phyloP scores from a whole-genome alignment of 371 early-diverging fungal species.

The Blastocladiella emersonii region DNA sequence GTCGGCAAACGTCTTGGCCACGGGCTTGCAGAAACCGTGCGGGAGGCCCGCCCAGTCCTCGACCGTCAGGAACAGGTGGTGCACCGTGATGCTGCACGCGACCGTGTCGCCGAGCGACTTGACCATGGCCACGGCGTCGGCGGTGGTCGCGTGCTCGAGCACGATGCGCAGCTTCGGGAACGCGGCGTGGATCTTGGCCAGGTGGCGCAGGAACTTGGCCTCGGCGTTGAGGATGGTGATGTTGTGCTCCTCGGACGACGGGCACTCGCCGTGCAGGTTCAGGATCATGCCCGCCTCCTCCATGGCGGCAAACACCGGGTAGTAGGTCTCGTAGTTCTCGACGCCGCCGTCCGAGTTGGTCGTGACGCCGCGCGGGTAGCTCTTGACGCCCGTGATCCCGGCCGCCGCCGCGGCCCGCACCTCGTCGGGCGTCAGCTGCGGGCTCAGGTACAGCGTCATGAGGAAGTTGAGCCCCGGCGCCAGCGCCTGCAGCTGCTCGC shows the following conservation, averaged over 20 bases:
- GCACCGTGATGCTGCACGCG: conserved; percentile 87
- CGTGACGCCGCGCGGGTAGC: conserved; percentile 94
- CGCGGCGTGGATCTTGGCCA: conserved; percentile 63
- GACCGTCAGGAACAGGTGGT: conserved; percentile 77
- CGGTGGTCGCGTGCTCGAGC: conserved; percentile 90
- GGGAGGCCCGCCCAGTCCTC: conserved; percentile 95
- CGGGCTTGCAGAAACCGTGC: conserved; percentile 96
- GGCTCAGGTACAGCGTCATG: conserved; percentile 85
- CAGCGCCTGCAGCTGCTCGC: conserved; percentile 55
- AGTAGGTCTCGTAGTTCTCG: conserved; percentile 74
- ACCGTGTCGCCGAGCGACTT: conserved; percentile 81
- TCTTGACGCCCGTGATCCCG: conserved; percentile 82
- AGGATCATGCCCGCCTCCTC: conserved; percentile 82
- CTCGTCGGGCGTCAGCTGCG: conserved; percentile 79
- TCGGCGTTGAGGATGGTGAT: conserved; percentile 94
- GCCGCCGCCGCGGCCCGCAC: conserved; percentile 68
- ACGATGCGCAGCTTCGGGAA: conserved; percentile 91
- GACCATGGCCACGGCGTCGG: conserved; percentile 82
- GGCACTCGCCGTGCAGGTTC: conserved; percentile 92
- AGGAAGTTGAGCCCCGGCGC: conserved; percentile 76
- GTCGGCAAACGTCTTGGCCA: conserved; percentile 90
- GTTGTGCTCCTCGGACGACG: conserved; percentile 61
- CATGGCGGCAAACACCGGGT: conserved; percentile 88
- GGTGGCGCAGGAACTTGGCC: conserved; percentile 71
- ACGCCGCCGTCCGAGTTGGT: conserved; percentile 94